phyloP scores from a whole-genome alignment of 2,329 filamentous ascomycete species.

The Camillea tinctor region DNA sequence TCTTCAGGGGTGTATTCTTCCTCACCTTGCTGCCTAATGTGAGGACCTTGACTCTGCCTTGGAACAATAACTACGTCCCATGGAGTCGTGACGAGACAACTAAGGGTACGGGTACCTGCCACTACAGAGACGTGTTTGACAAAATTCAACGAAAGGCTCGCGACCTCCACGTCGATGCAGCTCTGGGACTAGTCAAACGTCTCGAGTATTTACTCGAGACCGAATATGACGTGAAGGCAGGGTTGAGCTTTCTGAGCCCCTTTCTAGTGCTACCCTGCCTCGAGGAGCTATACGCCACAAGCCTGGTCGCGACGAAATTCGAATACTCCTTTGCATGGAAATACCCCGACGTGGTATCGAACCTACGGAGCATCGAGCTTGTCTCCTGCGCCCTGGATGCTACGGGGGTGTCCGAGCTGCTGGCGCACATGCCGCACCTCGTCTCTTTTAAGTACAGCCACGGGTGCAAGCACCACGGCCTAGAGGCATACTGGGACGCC shows the following conservation, averaged over 20 bases:
- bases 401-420: constrained; percentile 6
- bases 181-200: constrained; percentile 2
- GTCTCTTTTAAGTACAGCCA: constrained; percentile 10
- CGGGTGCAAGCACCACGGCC: constrained; percentile 2
- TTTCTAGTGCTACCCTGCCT: constrained; percentile 1
- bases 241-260: constrained; percentile 1
- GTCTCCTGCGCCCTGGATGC: constrained; percentile 9
- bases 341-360: constrained; percentile 7
- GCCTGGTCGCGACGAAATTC: constrained; percentile 1
- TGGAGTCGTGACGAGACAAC: neutral
- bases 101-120: neutral
- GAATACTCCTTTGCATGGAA: constrained; percentile 7
- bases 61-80: neutral
- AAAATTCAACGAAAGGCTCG: neutral
- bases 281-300: constrained; percentile 1
- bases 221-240: constrained; percentile 2
- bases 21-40: constrained; percentile 8
- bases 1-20: constrained; percentile 6
- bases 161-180: neutral
- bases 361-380: constrained; percentile 9
- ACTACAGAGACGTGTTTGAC: constrained; percentile 1
- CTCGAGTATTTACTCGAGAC: neutral
- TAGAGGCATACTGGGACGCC: constrained; percentile 13
- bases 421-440: constrained; percentile 14
- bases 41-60: constrained; percentile 5